Evolutionary conservation across 331 rosid species (phyloP).

Genomic region (Quercus phellos): DNA sequence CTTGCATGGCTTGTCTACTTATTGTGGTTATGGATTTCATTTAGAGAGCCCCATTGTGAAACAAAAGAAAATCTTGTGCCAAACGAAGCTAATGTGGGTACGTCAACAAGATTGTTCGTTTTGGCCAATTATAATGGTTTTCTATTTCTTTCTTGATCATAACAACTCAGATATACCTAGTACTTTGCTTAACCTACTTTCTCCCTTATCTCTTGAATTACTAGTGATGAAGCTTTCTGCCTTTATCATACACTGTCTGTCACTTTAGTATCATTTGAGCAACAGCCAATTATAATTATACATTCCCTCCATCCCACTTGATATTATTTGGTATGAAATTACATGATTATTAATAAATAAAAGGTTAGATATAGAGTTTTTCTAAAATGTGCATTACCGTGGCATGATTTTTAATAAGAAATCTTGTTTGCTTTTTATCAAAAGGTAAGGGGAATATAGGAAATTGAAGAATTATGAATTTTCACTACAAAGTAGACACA

Average conservation of each 20-base stretch:
- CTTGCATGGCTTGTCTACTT: conserved; percentile 45
- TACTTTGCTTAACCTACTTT: background rate
- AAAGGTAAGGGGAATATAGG: too few relatives aligned
- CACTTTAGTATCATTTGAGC: background rate
- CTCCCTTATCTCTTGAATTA: background rate
- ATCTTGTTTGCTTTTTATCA: too few relatives aligned
- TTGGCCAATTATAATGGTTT: background rate
- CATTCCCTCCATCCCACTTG: background rate
- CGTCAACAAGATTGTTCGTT: background rate
- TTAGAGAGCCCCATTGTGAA: conserved; percentile 33
- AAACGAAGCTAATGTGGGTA: conserved; percentile 26
- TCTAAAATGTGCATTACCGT: too few relatives aligned
- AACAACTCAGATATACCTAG: background rate
- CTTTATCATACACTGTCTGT: background rate
- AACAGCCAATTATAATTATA: background rate
- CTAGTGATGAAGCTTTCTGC: background rate
- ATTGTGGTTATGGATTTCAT: conserved; percentile 36
- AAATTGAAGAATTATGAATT: too few relatives aligned
- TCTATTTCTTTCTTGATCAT: background rate
- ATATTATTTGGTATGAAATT: too few relatives aligned
- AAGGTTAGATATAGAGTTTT: too few relatives aligned
- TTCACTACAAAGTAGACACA: too few relatives aligned
- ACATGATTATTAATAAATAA: too few relatives aligned
- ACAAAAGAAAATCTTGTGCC: conserved; percentile 6
- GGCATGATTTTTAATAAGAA: too few relatives aligned